These are phyloP conservation scores for Pseudocercospora macadamiae DNA, from an alignment of 2,329 filamentous ascomycete species.

Conservation along the genomic window DNA sequence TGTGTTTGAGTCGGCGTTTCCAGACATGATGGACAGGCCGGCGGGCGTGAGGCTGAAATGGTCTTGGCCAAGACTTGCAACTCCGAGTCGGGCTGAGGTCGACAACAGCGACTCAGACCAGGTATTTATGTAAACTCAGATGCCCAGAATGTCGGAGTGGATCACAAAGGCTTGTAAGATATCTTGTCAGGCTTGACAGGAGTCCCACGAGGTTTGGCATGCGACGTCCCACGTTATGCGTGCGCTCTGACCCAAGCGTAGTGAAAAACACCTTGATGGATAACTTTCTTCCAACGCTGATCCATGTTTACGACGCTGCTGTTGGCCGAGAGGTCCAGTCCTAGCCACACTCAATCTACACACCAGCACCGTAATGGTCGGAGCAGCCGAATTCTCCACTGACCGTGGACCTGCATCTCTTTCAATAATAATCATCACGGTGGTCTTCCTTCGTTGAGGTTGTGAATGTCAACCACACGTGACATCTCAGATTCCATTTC, in stretches of 20 bases:
- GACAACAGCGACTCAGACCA: not conserved
- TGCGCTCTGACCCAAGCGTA: slow-evolving; percentile 7
- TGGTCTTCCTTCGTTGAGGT: not conserved
- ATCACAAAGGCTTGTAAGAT: not conserved
- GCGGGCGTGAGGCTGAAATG: not conserved
- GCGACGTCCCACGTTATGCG: slow-evolving; percentile 18
- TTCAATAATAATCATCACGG: not conserved
- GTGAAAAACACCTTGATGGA: slow-evolving; percentile 29
- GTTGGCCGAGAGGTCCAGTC: slow-evolving; percentile 10
- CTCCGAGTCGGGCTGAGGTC: not conserved
- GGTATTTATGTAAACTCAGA: not conserved
- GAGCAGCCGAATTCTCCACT: not conserved
- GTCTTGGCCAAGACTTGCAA: not conserved
- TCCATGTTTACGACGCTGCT: slow-evolving; percentile 5
- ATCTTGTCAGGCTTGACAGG: slow-evolving; percentile 3
- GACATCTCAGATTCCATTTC: not conserved
- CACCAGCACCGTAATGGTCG: slow-evolving; percentile 13
- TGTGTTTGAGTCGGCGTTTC: slow-evolving; percentile 14
- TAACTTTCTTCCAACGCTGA: not conserved
- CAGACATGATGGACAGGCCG: slow-evolving; percentile 1
- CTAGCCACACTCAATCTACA: slow-evolving; percentile 7
- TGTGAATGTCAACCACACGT: not conserved
- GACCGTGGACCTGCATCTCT: not conserved
- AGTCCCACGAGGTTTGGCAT: slow-evolving; percentile 21
- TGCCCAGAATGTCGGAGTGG: not conserved